Conservation (phyloP, 2,329 filamentous ascomycete genomes). For the Ophidiomyces ophidiicola region DNA sequence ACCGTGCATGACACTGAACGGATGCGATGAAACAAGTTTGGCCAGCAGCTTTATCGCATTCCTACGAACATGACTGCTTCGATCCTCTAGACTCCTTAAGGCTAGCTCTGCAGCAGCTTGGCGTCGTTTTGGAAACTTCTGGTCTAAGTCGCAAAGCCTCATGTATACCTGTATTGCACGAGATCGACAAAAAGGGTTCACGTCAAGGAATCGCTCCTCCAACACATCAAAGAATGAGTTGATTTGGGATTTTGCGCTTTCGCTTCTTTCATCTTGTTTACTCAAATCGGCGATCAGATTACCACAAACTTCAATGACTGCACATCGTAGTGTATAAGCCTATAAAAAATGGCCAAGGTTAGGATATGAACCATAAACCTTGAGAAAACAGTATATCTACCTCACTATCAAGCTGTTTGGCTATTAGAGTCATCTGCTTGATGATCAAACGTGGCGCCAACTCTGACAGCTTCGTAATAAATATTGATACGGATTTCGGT, state of each 20-base stretch:
- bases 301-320: conserved; percentile 91
- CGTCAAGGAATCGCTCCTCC: conserved; percentile 88
- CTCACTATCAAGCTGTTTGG: conserved; percentile 92
- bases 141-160: conserved; percentile 84
- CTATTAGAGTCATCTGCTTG: conserved; percentile 91
- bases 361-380: not conserved
- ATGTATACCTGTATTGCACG: conserved; percentile 86
- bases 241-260: conserved; percentile 88
- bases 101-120: conserved; percentile 81
- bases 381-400: conserved; percentile 21
- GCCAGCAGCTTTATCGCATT: conserved; percentile 90
- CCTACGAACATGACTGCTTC: conserved; percentile 90
- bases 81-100: conserved; percentile 82
- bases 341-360: conserved; percentile 24
- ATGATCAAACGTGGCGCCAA: conserved; percentile 83
- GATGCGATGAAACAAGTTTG: conserved; percentile 82
- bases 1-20: conserved; percentile 83
- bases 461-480: conserved; percentile 86
- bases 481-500: conserved; percentile 89
- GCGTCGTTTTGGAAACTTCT: conserved; percentile 85
- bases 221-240: conserved; percentile 95
- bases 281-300: conserved; percentile 87
- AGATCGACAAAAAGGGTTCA: conserved; percentile 92
- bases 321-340: conserved; percentile 87
- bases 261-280: conserved; percentile 78